Evolutionary conservation across 2,329 filamentous ascomycete genomes (phyloP).

Genomic region (Paraconiothyrium sp.): DNA sequence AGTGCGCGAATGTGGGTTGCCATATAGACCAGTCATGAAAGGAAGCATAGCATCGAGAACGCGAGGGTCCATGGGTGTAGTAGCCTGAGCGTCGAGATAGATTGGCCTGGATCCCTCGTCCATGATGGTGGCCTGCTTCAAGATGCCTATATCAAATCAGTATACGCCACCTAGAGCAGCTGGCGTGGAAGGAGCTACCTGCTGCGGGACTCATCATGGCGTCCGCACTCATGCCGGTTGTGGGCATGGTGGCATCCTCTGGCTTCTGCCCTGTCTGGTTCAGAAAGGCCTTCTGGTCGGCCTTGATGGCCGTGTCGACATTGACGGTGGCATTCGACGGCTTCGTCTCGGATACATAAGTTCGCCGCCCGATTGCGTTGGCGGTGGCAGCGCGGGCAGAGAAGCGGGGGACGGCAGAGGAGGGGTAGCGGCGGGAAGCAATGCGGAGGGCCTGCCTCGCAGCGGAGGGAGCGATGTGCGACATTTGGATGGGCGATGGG

Average conservation of each 20-base stretch:
- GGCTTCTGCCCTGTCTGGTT: slow-evolving; percentile 65
- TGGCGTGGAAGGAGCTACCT: slow-evolving; percentile 52
- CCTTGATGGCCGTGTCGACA: slow-evolving; percentile 82
- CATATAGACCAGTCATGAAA: slow-evolving; percentile 90
- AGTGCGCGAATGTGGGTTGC: slow-evolving; percentile 96
- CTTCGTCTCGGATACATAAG: slow-evolving; percentile 87
- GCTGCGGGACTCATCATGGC: slow-evolving; percentile 84
- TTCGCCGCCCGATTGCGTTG: slow-evolving; percentile 59
- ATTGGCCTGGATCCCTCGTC: slow-evolving; percentile 93
- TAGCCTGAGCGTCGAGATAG: slow-evolving; percentile 98
- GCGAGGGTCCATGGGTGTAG: slow-evolving; percentile 91
- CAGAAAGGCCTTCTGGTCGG: slow-evolving; percentile 83
- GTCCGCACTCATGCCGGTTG: slow-evolving; percentile 67
- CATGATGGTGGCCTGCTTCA: slow-evolving; percentile 93
- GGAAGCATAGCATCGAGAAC: slow-evolving; percentile 97
- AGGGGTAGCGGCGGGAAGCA: slow-evolving; percentile 62
- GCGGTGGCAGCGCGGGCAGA: slow-evolving; percentile 53
- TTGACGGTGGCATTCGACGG: slow-evolving; percentile 81
- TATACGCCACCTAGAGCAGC: slow-evolving; percentile 17
- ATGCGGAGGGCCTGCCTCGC: slow-evolving; percentile 77
- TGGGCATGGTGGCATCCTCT: slow-evolving; percentile 67
- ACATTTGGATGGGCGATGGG: slow-evolving; percentile 49
- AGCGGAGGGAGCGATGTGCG: slow-evolving; percentile 67
- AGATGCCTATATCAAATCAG: slow-evolving; percentile 65
- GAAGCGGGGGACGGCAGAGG: slow-evolving; percentile 52